phyloP scores from a whole-genome alignment of 441 rosid genomes.

The Brassica hybrid region DNA sequence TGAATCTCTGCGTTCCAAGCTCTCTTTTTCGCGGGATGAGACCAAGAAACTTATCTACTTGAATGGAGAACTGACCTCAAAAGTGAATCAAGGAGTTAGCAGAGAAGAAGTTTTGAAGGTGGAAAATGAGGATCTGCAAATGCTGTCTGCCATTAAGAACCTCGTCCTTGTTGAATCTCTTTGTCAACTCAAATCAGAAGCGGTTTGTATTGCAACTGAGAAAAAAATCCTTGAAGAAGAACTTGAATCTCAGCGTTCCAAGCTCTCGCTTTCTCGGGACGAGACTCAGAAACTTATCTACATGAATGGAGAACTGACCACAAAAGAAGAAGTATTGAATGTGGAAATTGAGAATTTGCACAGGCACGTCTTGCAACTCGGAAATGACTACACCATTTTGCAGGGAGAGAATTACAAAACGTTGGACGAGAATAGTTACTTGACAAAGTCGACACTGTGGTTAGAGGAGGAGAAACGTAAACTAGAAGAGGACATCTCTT shows the following conservation, averaged over 20 bases:
- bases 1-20: conserved; percentile 53
- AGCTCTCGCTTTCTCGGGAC: conserved; percentile 51
- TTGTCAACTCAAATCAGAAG: conserved; percentile 68
- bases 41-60: conserved; percentile 47
- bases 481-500: no score
- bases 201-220: conserved; percentile 52
- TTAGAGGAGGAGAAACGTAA: conserved; percentile 38
- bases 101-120: conserved; percentile 62
- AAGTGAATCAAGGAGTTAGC: conserved; percentile 55
- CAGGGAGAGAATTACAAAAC: conserved; percentile 57
- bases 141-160: conserved; percentile 55
- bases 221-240: conserved; percentile 56
- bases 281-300: conserved; percentile 51
- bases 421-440: conserved; percentile 53
- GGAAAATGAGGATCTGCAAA: conserved; percentile 57
- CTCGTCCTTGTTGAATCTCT: conserved; percentile 65
- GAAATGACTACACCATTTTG: conserved; percentile 50
- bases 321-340: conserved; percentile 51
- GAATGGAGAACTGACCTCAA: conserved; percentile 58
- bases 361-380: conserved; percentile 39
- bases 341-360: conserved; percentile 33
- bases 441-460: conserved; percentile 50
- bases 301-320: conserved; percentile 57
- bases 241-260: conserved; percentile 52
- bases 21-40: conserved; percentile 52